Percentiles rank a stretch among this genome's conserved stretches.
Evolutionary conservation across 2,329 filamentous ascomycete genomes (phyloP).

Genomic region (Hypoxylon sp.): DNA sequence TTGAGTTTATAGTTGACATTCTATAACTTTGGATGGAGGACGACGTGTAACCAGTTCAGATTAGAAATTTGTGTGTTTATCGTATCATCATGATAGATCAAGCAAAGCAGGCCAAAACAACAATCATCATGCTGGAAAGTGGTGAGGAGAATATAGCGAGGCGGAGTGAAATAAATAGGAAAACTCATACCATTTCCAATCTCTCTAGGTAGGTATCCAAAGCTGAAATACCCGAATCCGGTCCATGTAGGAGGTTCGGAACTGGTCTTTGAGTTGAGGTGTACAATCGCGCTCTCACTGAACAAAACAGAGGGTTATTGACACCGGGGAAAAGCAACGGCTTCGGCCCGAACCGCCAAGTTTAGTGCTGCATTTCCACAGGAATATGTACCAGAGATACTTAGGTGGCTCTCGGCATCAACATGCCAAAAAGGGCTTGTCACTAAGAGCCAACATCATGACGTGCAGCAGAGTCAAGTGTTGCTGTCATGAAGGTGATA

Average conservation of each 20-base stretch:
- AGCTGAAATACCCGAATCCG: neutral
- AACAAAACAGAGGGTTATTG: too few relatives aligned
- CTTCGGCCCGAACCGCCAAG: neutral
- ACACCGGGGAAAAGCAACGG: neutral
- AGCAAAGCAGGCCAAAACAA: conserved; percentile 47
- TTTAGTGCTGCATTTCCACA: neutral
- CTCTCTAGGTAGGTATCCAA: neutral
- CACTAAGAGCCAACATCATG: neutral
- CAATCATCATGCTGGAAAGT: conserved; percentile 37
- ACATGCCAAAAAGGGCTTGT: neutral
- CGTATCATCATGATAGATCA: conserved; percentile 42
- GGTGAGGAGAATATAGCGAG: neutral
- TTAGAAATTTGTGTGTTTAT: conserved; percentile 22
- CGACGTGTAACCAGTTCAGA: conserved; percentile 21
- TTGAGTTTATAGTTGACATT: neutral
- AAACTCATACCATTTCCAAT: conserved; percentile 1
- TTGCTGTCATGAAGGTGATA: neutral
- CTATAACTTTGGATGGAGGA: neutral
- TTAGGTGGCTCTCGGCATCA: neutral
- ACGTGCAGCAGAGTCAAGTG: neutral
- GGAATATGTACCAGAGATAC: neutral
- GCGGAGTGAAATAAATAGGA: neutral
- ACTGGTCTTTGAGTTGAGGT: neutral
- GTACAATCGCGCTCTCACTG: neutral
- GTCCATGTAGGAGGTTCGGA: too few relatives aligned